These are phyloP conservation scores for Omphalotus guepiniiformis DNA, from an alignment of 768 basidiomycete species.

Conservation along the genomic window DNA sequence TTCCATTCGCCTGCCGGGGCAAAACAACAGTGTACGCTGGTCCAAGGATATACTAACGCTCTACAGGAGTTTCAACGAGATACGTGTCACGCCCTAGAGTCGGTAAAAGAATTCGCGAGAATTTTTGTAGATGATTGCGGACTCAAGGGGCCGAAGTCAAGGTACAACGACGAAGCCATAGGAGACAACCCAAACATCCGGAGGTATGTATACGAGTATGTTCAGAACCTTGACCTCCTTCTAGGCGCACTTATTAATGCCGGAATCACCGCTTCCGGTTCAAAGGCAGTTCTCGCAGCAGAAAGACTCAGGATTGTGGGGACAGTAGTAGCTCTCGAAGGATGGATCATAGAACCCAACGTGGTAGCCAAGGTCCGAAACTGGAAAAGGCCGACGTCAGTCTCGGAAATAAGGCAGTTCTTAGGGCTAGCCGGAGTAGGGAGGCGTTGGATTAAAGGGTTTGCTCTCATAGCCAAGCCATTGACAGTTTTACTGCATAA, in stretches of 20 bases:
- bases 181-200: slow-evolving; percentile 21
- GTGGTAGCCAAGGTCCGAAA: too few species aligned
- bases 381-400: slow-evolving; percentile 19
- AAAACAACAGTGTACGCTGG: slow-evolving; percentile 10
- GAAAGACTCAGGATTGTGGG: background rate
- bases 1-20: slow-evolving; percentile 10
- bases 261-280: background rate
- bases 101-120: background rate
- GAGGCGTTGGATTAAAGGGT: background rate
- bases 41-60: slow-evolving; percentile 11
- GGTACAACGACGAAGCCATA: slow-evolving; percentile 20
- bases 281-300: background rate
- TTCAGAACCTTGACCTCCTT: slow-evolving; percentile 6
- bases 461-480: background rate
- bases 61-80: slow-evolving; percentile 10
- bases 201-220: slow-evolving; percentile 27
- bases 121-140: slow-evolving; percentile 15
- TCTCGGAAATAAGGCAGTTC: too few species aligned
- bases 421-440: slow-evolving; percentile 8
- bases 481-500: background rate
- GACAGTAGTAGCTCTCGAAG: background rate
- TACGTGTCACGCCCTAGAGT: background rate
- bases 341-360: too few species aligned
- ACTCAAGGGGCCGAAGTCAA: slow-evolving; percentile 16
- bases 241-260: background rate